Evolutionary conservation across 306 rosid genomes (phyloP).

Genomic region (Casuarina equisetifolia): DNA sequence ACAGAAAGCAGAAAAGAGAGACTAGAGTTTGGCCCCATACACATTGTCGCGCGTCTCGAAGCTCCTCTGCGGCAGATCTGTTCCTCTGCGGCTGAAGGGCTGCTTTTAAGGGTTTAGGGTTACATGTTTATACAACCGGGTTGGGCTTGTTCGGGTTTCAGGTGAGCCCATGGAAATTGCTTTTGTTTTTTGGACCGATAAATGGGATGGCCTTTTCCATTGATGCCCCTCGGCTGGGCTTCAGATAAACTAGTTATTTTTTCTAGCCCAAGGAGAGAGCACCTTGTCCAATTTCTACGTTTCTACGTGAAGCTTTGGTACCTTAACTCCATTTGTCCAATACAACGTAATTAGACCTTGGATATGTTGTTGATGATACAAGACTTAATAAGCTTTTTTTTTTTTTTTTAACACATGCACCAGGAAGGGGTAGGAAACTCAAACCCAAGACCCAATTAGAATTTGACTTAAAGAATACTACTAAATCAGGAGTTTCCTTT

Average conservation of each 20-base stretch:
- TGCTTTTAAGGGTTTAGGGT: background rate
- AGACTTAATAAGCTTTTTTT: too few species aligned
- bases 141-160: background rate
- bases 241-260: too few species aligned
- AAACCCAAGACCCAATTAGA: too few species aligned
- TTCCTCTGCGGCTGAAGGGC: background rate
- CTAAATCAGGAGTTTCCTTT: too few species aligned
- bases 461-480: too few species aligned
- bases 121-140: background rate
- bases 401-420: too few species aligned
- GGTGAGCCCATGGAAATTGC: background rate
- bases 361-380: too few species aligned
- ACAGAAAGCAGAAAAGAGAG: background rate
- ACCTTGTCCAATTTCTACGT: background rate
- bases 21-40: slow-evolving; percentile 28
- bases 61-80: slow-evolving; percentile 38
- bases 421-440: too few species aligned
- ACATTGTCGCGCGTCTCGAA: slow-evolving; percentile 43
- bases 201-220: background rate
- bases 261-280: background rate
- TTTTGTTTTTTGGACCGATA: background rate
- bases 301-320: background rate
- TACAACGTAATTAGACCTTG: too few species aligned
- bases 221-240: background rate
- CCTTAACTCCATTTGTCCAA: background rate